A percentile compares a stretch with the other conserved stretches of the same genome.
These are phyloP conservation scores for Knufia fluminis DNA, from an alignment of 2,329 filamentous ascomycete genomes.

Conservation along the genomic window DNA sequence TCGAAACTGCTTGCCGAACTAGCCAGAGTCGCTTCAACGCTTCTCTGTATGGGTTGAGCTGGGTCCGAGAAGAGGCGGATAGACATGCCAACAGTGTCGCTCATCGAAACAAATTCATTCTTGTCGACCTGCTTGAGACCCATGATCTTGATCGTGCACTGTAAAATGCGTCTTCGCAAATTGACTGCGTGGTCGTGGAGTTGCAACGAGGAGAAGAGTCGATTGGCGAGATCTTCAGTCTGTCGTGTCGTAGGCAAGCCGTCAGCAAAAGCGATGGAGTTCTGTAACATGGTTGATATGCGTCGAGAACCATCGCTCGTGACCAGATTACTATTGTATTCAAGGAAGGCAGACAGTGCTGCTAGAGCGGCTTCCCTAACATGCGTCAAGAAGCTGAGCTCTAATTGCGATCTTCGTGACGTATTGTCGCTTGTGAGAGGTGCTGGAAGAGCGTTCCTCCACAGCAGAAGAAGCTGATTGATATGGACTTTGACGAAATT, in stretches of 20 bases:
- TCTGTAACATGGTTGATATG: slow-evolving; percentile 88
- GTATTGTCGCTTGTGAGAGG: slow-evolving; percentile 89
- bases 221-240: slow-evolving; percentile 75
- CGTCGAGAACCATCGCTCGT: slow-evolving; percentile 91
- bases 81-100: slow-evolving; percentile 80
- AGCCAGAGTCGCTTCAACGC: slow-evolving; percentile 82
- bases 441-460: slow-evolving; percentile 95
- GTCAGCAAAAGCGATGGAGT: slow-evolving; percentile 81
- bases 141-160: slow-evolving; percentile 88
- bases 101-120: slow-evolving; percentile 77
- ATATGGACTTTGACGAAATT: slow-evolving; percentile 99
- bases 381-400: slow-evolving; percentile 87
- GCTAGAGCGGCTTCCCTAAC: slow-evolving; percentile 90
- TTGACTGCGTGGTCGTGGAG: slow-evolving; percentile 84
- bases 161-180: slow-evolving; percentile 83
- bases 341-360: slow-evolving; percentile 81
- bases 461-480: slow-evolving; percentile 81
- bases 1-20: slow-evolving; percentile 85
- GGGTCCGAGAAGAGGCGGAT: slow-evolving; percentile 90
- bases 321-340: slow-evolving; percentile 83
- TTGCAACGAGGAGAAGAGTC: slow-evolving; percentile 75
- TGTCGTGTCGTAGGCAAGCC: slow-evolving; percentile 74
- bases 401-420: slow-evolving; percentile 69
- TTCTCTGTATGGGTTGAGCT: slow-evolving; percentile 73
- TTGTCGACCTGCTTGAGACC: slow-evolving; percentile 78